Evolutionary conservation across 192 early-diverging fungal species (phyloP), one percentile per base, ranked within the genome.

Genomic region (Pilaira anomala): DNA sequence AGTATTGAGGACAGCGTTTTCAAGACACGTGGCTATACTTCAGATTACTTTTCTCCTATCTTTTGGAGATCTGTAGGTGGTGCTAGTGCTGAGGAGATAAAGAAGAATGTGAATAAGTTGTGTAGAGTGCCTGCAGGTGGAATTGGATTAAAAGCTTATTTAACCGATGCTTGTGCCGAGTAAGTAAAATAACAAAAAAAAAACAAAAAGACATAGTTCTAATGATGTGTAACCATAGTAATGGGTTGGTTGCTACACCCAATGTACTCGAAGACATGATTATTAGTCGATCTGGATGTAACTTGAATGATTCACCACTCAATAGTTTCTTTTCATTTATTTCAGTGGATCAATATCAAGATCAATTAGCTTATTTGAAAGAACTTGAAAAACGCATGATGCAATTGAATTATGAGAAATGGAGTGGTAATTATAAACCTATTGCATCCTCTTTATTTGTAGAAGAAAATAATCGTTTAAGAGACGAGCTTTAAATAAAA

Each of bases 401-500:
- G 48, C 30, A 49, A 6, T 13, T 63, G 16, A 63, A 63, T 49
- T 52, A 50, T 13, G 29, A 48, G 16, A 63, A 63, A 21, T 63
- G 49, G 49, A 36, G 21, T 22, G 36, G 48, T 26, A 39, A 51
- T 25, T 39, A 48, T 36, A 50, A 18, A 24, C 49, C 29, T 1
- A 30, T 63, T 36, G 21, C 33, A 26, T 49, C 48, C 28, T 40
- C 49, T 26, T 25, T 22, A 7, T 36, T 51, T 9, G 2, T 63
- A 48, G 42, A 49, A 26, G 36, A 49, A 42, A 12, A 29, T 25
- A 8, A 4, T 30, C 11, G n/a, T n/a, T 14, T 24, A 30, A 63
- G 62, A 52, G 48, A 63, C 41, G 62, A 63, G 11, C 49, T 63
- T 52, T 60, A 60, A 46, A 36, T 1, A n/a, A 36, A 18, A 36